These are phyloP conservation scores for Scheffersomyces illinoinensis DNA, from an alignment of 1,139 yeast genomes.

Conservation along the genomic window DNA sequence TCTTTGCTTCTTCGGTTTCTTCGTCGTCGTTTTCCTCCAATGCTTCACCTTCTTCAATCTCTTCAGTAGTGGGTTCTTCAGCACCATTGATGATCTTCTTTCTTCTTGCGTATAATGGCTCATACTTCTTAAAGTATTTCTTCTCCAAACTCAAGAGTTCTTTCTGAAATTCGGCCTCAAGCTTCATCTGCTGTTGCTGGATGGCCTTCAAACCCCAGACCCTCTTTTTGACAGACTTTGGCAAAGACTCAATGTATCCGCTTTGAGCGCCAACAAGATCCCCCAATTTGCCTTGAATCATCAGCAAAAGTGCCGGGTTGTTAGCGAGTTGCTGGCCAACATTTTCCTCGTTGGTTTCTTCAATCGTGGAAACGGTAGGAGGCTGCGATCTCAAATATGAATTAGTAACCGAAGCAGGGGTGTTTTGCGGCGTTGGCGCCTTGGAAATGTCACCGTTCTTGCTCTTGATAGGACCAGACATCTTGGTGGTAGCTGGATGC, in stretches of 20 bases:
- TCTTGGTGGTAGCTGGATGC: conserved; percentile 15
- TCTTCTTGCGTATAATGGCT: conserved; percentile 78
- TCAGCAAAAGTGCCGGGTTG: conserved; percentile 75
- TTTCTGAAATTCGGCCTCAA: conserved; percentile 90
- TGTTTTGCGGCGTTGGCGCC: conserved; percentile 99
- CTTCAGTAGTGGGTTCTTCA: conserved; percentile 76
- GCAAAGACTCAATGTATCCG: conserved; percentile 80
- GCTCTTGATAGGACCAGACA: conserved; percentile 72
- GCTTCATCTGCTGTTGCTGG: conserved; percentile 75
- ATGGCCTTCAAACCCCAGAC: conserved; percentile 83
- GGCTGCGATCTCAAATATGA: conserved; percentile 71
- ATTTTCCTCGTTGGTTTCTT: conserved; percentile 46
- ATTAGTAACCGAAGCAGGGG: conserved; percentile 87
- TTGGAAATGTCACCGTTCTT: conserved; percentile 76
- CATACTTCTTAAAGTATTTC: conserved; percentile 70
- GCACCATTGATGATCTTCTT: conserved; percentile 70
- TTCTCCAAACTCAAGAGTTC: conserved; percentile 87
- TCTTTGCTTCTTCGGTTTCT: conserved; percentile 28
- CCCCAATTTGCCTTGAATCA: conserved; percentile 91
- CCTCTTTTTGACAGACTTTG: conserved; percentile 73
- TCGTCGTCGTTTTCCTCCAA: conserved; percentile 56
- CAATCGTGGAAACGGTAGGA: conserved; percentile 81
- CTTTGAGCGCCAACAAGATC: conserved; percentile 81
- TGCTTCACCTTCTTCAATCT: conserved; percentile 73
- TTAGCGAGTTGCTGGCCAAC: conserved; percentile 55